Base-by-base conservation (phyloP, 1,284 basidiomycete species). In the Gymnopus androsaceus region DNA sequence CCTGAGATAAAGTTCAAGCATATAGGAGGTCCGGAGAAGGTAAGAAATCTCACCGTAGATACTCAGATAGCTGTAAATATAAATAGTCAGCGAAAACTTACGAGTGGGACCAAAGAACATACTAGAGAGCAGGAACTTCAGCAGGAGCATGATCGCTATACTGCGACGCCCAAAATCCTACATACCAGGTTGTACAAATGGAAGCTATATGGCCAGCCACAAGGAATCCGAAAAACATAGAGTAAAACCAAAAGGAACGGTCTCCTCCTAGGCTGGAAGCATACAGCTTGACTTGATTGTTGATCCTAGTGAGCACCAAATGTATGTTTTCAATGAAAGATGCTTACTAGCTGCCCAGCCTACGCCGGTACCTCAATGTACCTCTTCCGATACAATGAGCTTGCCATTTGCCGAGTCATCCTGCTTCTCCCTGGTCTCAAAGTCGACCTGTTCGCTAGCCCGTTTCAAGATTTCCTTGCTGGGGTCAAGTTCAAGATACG, bases 311-410 rank as follows among this genome's bases (percentile, higher is more conserved):
- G 15, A 55, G 37, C 6, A 30, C n/a, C 27, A 15, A 42, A 51
- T n/a, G 25, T 23, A 30, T 11, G 14, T 38, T 31, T n/a, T 21
- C 25, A 23, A 49, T 37, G 25, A 14, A 30, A 14, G n/a, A 23
- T 17, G 64, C 72, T 30, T 48, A 73, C 72, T 40, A 9, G 73
- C 75, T 25, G 70, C 61, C 75, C 68, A 76, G 56, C 82, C 75
- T 44, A 87, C 76, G 55, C 81, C 80, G 31, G 82, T 67, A 48
- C 85, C 85, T 55, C 79, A 71, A 2, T 78, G 75, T 53, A 83
- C 75, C 67, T 87, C 85, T 62, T 87, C 85, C 3, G 76, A 81
- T 12, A 84, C 71, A 31, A 85, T 74, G 1, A 87, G 70, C 60
- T 82, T 81, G 0, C 80, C 80, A 84, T 76, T 12, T 87, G 70